These are phyloP conservation scores for Phlebiopsis flavidoalba DNA, from an alignment of 768 basidiomycete genomes.

Conservation along the genomic window DNA sequence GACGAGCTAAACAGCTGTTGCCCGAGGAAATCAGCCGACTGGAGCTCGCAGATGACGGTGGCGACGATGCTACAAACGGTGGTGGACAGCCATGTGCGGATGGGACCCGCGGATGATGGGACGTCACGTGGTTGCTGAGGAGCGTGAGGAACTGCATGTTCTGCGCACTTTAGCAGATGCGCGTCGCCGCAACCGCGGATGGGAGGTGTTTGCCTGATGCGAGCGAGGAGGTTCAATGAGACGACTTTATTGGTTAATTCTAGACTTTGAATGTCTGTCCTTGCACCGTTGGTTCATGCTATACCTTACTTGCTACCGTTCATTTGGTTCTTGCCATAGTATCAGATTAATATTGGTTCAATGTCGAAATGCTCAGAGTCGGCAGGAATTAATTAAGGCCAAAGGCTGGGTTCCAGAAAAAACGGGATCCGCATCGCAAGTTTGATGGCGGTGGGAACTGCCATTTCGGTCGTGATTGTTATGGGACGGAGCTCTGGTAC, in stretches of 20 bases:
- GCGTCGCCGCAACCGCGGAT: not conserved
- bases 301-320: not conserved
- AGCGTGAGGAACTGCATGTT: not conserved
- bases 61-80: not conserved
- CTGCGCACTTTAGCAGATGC: not conserved
- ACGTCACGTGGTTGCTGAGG: not conserved
- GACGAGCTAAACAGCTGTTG: too few species aligned
- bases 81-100: not conserved
- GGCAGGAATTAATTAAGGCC: too few species aligned
- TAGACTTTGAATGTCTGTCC: not conserved
- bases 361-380: not conserved
- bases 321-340: not conserved
- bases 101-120: not conserved
- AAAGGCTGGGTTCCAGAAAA: not conserved
- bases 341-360: not conserved
- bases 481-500: not conserved
- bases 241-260: not conserved
- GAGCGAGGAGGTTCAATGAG: not conserved
- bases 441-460: not conserved
- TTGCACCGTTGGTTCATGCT: not conserved
- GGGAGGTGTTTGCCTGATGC: not conserved
- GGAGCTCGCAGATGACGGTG: not conserved
- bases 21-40: not conserved
- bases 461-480: conserved; percentile 1
- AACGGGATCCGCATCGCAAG: not conserved